These are phyloP conservation scores for Brassica cretica DNA, from an alignment of 345 rosid genomes.

Conservation along the genomic window DNA sequence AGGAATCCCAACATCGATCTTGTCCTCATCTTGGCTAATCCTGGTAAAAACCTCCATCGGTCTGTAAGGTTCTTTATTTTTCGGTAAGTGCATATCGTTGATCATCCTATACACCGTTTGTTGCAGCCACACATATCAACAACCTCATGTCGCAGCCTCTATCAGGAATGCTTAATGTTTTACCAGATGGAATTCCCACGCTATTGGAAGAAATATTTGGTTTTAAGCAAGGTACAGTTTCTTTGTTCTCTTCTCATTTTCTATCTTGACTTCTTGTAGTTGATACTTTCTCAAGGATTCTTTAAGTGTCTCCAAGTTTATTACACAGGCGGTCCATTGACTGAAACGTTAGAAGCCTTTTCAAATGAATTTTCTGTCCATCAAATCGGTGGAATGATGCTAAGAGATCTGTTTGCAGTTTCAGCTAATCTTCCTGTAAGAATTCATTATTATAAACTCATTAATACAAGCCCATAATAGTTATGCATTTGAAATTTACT, in stretches of 20 bases:
- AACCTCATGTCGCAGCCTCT: constrained; percentile 44
- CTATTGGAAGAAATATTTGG: constrained; percentile 42
- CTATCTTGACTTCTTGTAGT: background rate
- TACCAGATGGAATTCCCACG: constrained; percentile 45
- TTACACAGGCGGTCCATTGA: constrained; percentile 42
- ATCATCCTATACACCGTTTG: background rate
- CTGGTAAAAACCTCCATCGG: constrained; percentile 40
- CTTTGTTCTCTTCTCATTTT: background rate
- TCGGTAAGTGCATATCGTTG: background rate
- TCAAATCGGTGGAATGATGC: constrained; percentile 31
- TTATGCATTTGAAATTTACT: too few species aligned
- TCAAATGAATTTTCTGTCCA: constrained; percentile 39
- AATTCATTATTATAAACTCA: background rate
- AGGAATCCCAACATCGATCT: constrained; percentile 54
- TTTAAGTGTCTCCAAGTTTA: background rate
- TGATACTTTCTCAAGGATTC: too few species aligned
- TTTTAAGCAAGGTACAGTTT: background rate
- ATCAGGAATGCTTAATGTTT: constrained; percentile 41
- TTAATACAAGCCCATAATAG: too few species aligned
- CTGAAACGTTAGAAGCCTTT: constrained; percentile 38
- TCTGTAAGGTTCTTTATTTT: background rate
- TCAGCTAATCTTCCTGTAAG: constrained; percentile 46
- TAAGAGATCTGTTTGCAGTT: constrained; percentile 37
- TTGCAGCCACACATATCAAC: constrained; percentile 49
- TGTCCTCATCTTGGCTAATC: constrained; percentile 54